Conservation (phyloP, 2,329 filamentous ascomycete species). For the Fusarium zealandicum region DNA sequence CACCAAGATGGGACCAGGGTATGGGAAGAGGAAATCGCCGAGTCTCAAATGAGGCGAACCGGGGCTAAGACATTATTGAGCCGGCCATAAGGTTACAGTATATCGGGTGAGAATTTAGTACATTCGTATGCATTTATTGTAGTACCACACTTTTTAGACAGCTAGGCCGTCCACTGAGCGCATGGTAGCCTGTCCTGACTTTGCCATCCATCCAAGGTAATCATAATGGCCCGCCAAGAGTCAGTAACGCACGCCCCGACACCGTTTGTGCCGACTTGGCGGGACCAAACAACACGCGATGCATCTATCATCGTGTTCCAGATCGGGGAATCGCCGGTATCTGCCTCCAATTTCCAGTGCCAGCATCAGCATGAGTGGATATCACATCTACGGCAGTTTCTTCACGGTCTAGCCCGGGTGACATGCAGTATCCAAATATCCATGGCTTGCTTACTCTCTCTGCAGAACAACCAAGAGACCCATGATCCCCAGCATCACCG, state of each 20-base stretch:
- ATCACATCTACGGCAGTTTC: constrained; percentile 18
- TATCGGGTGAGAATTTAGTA: no score
- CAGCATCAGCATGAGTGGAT: constrained; percentile 7
- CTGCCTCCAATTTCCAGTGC: constrained; percentile 8
- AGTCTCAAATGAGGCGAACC: not conserved
- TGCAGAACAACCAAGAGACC: constrained; percentile 92
- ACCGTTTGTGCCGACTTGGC: constrained; percentile 16
- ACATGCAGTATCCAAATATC: not conserved
- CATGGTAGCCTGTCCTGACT: not conserved
- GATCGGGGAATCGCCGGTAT: constrained; percentile 18
- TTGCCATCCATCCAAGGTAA: no score
- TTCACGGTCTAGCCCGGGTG: not conserved
- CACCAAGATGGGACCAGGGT: constrained; percentile 24
- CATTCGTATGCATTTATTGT: no score
- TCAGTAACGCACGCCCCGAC: not conserved
- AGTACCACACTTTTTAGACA: no score
- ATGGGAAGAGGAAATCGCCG: constrained; percentile 27
- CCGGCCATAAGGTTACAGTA: not conserved
- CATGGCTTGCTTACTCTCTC: constrained; percentile 68
- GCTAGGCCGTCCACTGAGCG: no score
- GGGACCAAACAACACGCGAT: not conserved
- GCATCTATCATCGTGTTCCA: constrained; percentile 1
- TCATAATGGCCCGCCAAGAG: not conserved
- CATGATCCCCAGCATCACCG: constrained; percentile 93
- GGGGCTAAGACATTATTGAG: constrained; percentile 15